Conservation (phyloP, 1,284 basidiomycete genomes). For the Abortiporus biennis region DNA sequence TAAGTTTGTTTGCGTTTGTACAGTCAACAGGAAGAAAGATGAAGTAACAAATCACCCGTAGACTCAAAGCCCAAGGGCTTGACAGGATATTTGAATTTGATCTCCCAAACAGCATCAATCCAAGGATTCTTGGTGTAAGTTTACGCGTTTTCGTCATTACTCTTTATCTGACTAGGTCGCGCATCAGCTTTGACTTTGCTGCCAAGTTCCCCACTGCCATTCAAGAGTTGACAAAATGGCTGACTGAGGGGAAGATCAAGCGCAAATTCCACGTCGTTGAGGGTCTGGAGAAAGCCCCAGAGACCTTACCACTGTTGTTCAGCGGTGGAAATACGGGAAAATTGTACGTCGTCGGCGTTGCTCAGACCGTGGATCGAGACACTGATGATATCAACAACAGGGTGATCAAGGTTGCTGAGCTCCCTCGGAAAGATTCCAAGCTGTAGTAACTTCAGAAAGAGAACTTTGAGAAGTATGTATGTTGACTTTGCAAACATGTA, state of each 20-base stretch:
- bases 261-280: constrained; percentile 77
- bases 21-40: background rate
- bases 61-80: constrained; percentile 56
- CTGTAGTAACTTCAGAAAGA: too few species aligned
- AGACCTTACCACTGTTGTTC: constrained; percentile 66
- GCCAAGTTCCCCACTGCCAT: constrained; percentile 48
- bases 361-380: too few species aligned
- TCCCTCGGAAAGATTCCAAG: too few species aligned
- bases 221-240: constrained; percentile 45
- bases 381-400: too few species aligned
- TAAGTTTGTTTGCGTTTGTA: constrained; percentile 25
- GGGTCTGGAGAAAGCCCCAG: constrained; percentile 68
- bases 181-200: constrained; percentile 58
- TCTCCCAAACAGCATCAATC: constrained; percentile 71
- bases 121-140: constrained; percentile 81
- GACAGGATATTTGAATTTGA: constrained; percentile 57
- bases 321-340: constrained; percentile 82
- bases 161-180: background rate
- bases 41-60: constrained; percentile 18
- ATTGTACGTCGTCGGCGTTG: constrained; percentile 63
- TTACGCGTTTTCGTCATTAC: background rate
- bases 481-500: too few species aligned
- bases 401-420: constrained; percentile 16
- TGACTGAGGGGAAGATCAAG: constrained; percentile 71
- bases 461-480: too few species aligned